Conservation (phyloP, 1,139 yeast genomes). For the Pichia kudriavzevii region DNA sequence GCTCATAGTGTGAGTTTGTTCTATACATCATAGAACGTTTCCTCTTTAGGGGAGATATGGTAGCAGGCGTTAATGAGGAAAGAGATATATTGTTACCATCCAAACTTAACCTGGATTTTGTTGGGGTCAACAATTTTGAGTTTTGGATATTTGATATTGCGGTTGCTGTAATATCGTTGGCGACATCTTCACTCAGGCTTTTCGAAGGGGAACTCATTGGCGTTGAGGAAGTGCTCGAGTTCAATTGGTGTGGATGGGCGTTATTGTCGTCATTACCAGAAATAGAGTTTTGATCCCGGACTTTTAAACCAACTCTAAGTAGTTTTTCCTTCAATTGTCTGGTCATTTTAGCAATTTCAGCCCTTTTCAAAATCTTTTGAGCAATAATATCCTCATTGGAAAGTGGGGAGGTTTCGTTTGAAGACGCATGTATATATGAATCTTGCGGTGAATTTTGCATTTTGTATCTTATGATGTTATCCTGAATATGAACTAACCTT, state of each 20-base stretch:
- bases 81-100: constrained; percentile 7
- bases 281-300: constrained; percentile 22
- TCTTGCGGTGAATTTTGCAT: constrained; percentile 3
- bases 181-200: constrained; percentile 14
- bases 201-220: constrained; percentile 14
- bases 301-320: constrained; percentile 32
- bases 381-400: constrained; percentile 32
- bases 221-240: constrained; percentile 15
- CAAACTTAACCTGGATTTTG: constrained; percentile 5
- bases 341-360: constrained; percentile 35
- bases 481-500: too few species aligned
- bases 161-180: constrained; percentile 16
- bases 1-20: constrained; percentile 6
- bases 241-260: constrained; percentile 3
- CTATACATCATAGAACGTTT: constrained; percentile 14
- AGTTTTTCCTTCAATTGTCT: constrained; percentile 33
- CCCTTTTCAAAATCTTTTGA: constrained; percentile 34
- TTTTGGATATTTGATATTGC: constrained; percentile 16
- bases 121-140: constrained; percentile 12
- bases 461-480: too few species aligned
- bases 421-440: constrained; percentile 3
- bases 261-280: not conserved
- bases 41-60: constrained; percentile 25
- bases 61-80: constrained; percentile 10
- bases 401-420: constrained; percentile 12